phyloP scores from a whole-genome alignment of 805 yeast genomes.

The Zygotorulaspora sp. region DNA sequence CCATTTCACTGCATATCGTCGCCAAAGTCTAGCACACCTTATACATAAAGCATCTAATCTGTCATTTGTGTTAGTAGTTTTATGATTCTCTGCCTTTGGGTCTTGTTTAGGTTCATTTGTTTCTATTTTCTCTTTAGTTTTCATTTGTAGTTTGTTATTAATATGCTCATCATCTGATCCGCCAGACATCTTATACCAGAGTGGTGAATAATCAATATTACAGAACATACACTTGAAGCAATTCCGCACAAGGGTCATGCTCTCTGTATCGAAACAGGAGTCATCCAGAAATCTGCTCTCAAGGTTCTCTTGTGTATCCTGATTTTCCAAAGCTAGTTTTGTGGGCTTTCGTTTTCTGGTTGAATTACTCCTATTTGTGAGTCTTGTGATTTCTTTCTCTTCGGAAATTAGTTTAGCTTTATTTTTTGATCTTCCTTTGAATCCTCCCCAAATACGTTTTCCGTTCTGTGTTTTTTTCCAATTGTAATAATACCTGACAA shows the following conservation, averaged over 20 bases:
- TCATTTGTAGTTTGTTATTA: conserved; percentile 20
- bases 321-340: conserved; percentile 11
- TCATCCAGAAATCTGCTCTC: conserved; percentile 40
- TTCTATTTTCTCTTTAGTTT: conserved; percentile 20
- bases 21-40: conserved; percentile 88
- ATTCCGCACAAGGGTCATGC: conserved; percentile 39
- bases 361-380: conserved; percentile 5
- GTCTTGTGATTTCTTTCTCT: conserved; percentile 12
- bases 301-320: conserved; percentile 10
- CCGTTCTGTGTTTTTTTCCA: conserved; percentile 90
- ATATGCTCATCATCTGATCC: conserved; percentile 30
- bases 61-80: conserved; percentile 21
- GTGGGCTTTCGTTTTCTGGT: conserved; percentile 14
- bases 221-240: conserved; percentile 70
- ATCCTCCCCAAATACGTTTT: conserved; percentile 75
- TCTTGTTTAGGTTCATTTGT: not conserved
- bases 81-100: too few relatives aligned
- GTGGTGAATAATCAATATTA: conserved; percentile 36
- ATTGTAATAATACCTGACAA: conserved; percentile 80
- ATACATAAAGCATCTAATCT: conserved; percentile 62
- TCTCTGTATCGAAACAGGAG: conserved; percentile 58
- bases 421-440: conserved; percentile 63
- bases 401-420: conserved; percentile 34
- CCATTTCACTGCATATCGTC: conserved; percentile 86
- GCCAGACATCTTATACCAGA: conserved; percentile 36